Evolutionary conservation across 805 yeast species (phyloP).

Genomic region (Saccharomycopsis sp.): DNA sequence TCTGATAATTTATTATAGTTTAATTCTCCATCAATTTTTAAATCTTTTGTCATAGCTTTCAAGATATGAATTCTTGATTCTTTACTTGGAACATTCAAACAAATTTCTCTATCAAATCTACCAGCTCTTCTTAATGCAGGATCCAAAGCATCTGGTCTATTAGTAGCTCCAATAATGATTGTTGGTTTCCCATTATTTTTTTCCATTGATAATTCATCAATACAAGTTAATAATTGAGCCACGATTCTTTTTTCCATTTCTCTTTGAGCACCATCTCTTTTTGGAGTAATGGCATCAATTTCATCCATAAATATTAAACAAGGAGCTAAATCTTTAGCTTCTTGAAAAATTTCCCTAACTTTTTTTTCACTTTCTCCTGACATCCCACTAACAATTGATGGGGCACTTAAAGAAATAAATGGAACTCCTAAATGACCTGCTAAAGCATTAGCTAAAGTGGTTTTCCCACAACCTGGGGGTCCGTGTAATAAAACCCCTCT

Average conservation of each 20-base stretch:
- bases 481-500: conserved; percentile 92
- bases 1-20: conserved; percentile 72
- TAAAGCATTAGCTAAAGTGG: conserved; percentile 89
- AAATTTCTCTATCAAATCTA: conserved; percentile 89
- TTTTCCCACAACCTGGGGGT: conserved; percentile 98
- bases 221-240: conserved; percentile 86
- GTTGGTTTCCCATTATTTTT: conserved; percentile 92
- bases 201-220: conserved; percentile 84
- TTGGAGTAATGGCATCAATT: conserved; percentile 92
- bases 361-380: conserved; percentile 98
- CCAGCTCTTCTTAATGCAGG: conserved; percentile 95
- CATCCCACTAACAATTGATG: conserved; percentile 96
- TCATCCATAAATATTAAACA: conserved; percentile 91
- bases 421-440: conserved; percentile 95
- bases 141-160: conserved; percentile 91
- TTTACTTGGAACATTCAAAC: conserved; percentile 91
- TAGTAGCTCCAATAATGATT: conserved; percentile 91
- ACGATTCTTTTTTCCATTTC: conserved; percentile 98
- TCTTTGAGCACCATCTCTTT: conserved; percentile 94
- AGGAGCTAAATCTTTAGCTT: conserved; percentile 84
- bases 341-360: conserved; percentile 84
- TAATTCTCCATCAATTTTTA: conserved; percentile 60
- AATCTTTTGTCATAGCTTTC: conserved; percentile 54
- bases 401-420: conserved; percentile 84
- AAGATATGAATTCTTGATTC: conserved; percentile 67